Base-by-base conservation (phyloP, 192 early-diverging fungal species). In the Kappamyces sp. region DNA sequence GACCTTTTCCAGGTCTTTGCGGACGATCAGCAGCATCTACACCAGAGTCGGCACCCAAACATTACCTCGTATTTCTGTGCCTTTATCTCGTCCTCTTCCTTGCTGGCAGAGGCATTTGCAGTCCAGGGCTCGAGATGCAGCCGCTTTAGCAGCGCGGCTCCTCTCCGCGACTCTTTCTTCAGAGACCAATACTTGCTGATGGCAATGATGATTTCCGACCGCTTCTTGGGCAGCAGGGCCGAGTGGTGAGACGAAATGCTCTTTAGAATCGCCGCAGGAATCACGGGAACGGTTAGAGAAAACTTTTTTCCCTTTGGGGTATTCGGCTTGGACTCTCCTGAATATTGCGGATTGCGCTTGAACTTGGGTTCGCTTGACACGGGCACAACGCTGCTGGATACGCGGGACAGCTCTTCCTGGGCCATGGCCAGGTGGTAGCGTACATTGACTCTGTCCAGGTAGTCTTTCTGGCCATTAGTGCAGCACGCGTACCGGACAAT, bases 71-170 rank as follows among this genome's bases (percentile, higher is more conserved):
- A 79, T 41, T 85, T 80, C 51, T 85, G 84, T 3, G 78, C 78
- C 49, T 87, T 86, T 39, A 83, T 84, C 62, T 87, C 81, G 53
- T 92, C 91, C 10, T 85, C 80, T 34, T 90, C 88, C 37, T 87
- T 83, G 57, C 85, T 78, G 6, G 58, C 68, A 3, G 86, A 78
- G 1, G 80, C 84, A 36, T 88, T 90, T 1, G 91, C 90, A 1
- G 91, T 95, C 93, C 92, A 95, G 8, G 92, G 93, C 81, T 98
- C 95, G 65, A 99, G 71, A 66, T 97, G 93, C 34, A 99, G 75
- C 48, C 97, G 80, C 68, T 98, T 98, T 39, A 99, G 72, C 3
- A 99, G 75, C 1, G 97, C 92, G 1, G 94, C 93, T 0, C 97
- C 97, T 32, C 91, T 81, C 15, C 94, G 68, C n/a, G 83, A 69